Evolutionary conservation across 2,329 filamentous ascomycete species (phyloP).

Genomic region (Rhynchosporium agropyri): DNA sequence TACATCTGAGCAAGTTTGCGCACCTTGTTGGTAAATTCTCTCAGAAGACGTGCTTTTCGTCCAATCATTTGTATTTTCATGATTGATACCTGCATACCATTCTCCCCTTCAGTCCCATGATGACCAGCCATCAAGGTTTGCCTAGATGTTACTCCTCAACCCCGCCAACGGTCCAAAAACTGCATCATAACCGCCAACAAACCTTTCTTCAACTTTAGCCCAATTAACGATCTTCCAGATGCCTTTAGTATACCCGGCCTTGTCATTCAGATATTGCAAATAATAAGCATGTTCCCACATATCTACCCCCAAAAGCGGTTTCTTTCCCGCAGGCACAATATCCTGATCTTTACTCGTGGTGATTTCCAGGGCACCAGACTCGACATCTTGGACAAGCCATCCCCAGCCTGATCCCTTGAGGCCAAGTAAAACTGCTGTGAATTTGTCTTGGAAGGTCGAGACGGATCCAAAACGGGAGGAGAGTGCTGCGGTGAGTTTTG

Average conservation of each 20-base stretch:
- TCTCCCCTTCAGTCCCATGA: neutral
- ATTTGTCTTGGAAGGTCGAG: slow-evolving; percentile 65
- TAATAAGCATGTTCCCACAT: slow-evolving; percentile 98
- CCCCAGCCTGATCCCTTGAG: slow-evolving; percentile 89
- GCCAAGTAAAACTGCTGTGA: slow-evolving; percentile 65
- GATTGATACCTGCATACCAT: too few relatives aligned
- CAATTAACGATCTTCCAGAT: slow-evolving; percentile 82
- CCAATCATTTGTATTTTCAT: neutral
- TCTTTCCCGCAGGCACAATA: slow-evolving; percentile 64
- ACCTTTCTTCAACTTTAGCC: slow-evolving; percentile 69
- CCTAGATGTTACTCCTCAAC: slow-evolving; percentile 27
- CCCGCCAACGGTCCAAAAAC: slow-evolving; percentile 32
- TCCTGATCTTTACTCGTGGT: slow-evolving; percentile 88
- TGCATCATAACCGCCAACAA: slow-evolving; percentile 50
- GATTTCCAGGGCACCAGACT: slow-evolving; percentile 64
- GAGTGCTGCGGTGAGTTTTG: slow-evolving; percentile 63
- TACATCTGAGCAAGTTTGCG: neutral
- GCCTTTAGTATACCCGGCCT: slow-evolving; percentile 73
- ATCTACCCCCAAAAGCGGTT: slow-evolving; percentile 77
- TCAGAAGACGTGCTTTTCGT: neutral
- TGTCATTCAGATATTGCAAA: slow-evolving; percentile 77
- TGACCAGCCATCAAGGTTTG: slow-evolving; percentile 3
- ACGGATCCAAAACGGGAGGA: slow-evolving; percentile 68
- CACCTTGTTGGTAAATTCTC: neutral
- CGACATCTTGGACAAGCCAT: slow-evolving; percentile 73